Conservation (phyloP, 106 monocot genomes). For the Platanthera guangdongensis region DNA sequence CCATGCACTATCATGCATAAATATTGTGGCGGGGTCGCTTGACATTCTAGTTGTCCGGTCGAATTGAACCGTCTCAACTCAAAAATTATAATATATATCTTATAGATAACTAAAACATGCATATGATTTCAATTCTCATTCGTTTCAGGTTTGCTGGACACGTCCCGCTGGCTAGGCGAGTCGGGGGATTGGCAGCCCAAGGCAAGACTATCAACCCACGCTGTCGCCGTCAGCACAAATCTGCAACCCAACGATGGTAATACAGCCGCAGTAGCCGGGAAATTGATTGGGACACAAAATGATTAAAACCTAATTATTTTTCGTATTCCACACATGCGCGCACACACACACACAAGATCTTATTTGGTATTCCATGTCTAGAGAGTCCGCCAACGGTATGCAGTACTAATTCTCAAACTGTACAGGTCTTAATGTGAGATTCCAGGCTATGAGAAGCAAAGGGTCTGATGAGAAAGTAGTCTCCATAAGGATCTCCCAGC, state of each 20-base stretch:
- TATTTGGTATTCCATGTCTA: too few relatives aligned
- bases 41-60: too few relatives aligned
- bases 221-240: conserved; percentile 83
- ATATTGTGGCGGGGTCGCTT: too few relatives aligned
- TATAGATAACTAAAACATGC: too few relatives aligned
- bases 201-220: conserved; percentile 45
- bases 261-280: too few relatives aligned
- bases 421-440: conserved; percentile 43
- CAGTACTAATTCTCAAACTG: background rate
- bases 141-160: conserved; percentile 35
- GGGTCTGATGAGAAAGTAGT: conserved; percentile 37
- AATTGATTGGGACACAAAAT: too few relatives aligned
- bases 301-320: too few relatives aligned
- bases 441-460: conserved; percentile 60
- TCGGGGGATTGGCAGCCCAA: conserved; percentile 73
- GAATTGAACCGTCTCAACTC: too few relatives aligned
- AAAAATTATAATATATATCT: background rate
- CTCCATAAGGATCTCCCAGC: conserved; percentile 76
- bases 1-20: too few relatives aligned
- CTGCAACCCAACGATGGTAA: conserved; percentile 81
- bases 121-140: background rate
- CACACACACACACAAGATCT: too few relatives aligned
- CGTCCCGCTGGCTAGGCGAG: conserved; percentile 49
- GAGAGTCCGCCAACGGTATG: background rate
- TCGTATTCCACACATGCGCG: too few relatives aligned